Base-by-base conservation (phyloP, 441 rosid species). In the Syzygium malaccense region DNA sequence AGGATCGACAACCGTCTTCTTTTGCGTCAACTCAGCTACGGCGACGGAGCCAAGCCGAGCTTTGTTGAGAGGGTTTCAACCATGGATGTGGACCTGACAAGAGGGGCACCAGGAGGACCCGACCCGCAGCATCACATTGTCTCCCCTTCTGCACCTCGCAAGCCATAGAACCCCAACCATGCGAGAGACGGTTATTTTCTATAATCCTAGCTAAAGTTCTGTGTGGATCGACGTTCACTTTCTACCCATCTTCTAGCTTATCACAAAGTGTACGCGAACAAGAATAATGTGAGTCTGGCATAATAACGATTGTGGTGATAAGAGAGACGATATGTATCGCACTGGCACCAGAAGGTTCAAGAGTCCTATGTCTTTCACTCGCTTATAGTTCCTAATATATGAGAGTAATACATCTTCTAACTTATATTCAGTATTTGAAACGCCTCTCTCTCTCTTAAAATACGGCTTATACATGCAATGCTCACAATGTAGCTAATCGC, bases 101-200 rank as follows among this genome's bases (percentile, higher is more conserved):
- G 92, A 86, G 54, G 54, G n/a, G 86, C 86, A 3, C 95, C 95
- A 2, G 92, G 86, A 48, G 94, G 94, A 78, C 94, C 95, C 0
- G 88, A 94, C 88, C 86, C 88, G 49, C 89, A 87, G 25, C 95
- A 94, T 86, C 91, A 94, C 86, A 66, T 85, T 41, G 25, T 12
- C 23, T 33, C 90, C 10, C 91, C 88, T 41, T 41, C 53, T 14
- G 30, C n/a, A 14, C n/a, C 7, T 41, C 19, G 30, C 53, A 0
- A 45, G 53, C 18, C 84, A 41, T 75, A 75, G 84, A 75, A 75
- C 45, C 53, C 30, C 14, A 45, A 25, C 53, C 30, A 14, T 25
- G 53, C 53, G 84, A 75, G 51, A 14, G 30, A 41, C 9, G 51
- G 51, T 75, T 37, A 13, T 37, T 75, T 37, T 41, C 51, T 23